Percentiles rank a stretch among this genome's conserved stretches.
phyloP scores from a whole-genome alignment of 192 early-diverging fungal genomes.

The Dissophora ornata region DNA sequence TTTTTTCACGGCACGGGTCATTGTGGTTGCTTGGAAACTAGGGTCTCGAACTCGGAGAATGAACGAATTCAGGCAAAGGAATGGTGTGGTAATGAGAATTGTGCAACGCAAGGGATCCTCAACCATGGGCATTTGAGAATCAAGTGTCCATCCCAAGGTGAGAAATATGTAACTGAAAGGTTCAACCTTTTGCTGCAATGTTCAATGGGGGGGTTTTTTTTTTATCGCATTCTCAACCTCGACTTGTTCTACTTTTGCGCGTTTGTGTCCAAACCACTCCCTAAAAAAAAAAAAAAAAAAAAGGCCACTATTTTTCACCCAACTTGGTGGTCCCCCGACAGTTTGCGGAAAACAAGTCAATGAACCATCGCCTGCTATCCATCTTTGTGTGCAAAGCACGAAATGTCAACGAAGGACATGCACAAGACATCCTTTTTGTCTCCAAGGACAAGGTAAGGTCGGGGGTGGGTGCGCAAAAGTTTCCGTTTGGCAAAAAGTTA shows the following conservation, averaged over 20 bases:
- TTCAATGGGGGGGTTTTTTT: too few relatives aligned
- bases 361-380: not conserved
- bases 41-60: not conserved
- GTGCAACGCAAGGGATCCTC: constrained; percentile 2
- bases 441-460: not conserved
- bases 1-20: constrained; percentile 12
- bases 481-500: too few relatives aligned
- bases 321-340: not conserved
- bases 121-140: not conserved
- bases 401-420: not conserved
- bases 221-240: not conserved
- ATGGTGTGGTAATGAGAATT: not conserved
- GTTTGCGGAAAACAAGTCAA: not conserved
- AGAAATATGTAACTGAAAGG: too few relatives aligned
- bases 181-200: too few relatives aligned
- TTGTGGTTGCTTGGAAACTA: not conserved
- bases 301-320: constrained; percentile 16
- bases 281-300: too few relatives aligned
- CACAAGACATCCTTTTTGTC: not conserved
- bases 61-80: not conserved
- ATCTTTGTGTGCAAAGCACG: constrained; percentile 14
- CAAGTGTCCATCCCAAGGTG: not conserved
- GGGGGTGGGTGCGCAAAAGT: too few relatives aligned
- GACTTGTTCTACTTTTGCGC: not conserved
- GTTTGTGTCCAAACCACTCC: too few relatives aligned